phyloP scores from a whole-genome alignment of 2,329 filamentous ascomycete genomes.

The Teratosphaeria viscida region DNA sequence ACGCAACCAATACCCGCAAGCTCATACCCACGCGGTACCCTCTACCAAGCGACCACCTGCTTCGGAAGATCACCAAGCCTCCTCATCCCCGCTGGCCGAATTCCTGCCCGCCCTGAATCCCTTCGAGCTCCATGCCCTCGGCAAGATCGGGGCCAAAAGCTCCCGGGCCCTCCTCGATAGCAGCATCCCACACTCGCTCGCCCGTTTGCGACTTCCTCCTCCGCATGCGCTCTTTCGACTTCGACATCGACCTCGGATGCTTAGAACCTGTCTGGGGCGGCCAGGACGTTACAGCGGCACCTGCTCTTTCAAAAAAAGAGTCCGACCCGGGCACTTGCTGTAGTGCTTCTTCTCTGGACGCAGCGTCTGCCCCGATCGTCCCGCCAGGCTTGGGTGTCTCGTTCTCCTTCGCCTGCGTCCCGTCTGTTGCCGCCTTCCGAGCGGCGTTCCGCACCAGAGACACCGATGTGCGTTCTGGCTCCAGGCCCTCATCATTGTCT shows the following conservation, averaged over 20 bases:
- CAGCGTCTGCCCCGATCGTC: not conserved
- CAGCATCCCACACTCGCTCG: not conserved
- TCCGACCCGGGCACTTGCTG: too few species aligned
- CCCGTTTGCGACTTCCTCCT: not conserved
- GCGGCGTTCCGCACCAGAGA: not conserved
- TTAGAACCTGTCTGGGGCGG: not conserved
- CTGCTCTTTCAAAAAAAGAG: not conserved
- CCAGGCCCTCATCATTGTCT: not conserved
- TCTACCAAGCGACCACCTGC: too few species aligned
- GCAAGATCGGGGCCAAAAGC: not conserved
- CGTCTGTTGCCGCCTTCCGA: not conserved
- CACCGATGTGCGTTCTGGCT: not conserved
- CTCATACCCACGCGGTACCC: too few species aligned
- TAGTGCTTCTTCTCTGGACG: too few species aligned
- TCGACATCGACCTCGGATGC: not conserved
- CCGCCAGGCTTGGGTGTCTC: not conserved
- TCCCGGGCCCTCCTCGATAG: not conserved
- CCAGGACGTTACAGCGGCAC: not conserved
- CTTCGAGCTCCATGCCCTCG: not conserved
- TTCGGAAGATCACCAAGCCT: too few species aligned
- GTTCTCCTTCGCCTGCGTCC: not conserved
- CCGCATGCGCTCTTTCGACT: not conserved
- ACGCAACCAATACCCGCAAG: not conserved
- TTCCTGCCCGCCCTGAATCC: not conserved
- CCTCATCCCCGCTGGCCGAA: not conserved